Conservation (phyloP, 2,329 filamentous ascomycete species). For the Domatiomyces globalis region DNA sequence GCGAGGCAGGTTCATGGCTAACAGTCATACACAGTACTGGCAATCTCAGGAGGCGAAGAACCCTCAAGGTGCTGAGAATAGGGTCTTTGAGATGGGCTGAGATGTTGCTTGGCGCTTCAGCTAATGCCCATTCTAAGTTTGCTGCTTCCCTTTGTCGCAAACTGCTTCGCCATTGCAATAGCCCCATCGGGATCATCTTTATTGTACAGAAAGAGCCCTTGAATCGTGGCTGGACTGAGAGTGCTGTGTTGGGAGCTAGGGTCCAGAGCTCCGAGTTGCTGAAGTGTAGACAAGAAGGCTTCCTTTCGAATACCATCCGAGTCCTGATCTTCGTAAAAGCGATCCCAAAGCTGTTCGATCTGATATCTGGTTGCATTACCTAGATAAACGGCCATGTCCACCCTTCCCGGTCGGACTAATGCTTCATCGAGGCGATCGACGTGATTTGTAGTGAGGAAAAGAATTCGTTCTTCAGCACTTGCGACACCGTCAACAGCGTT, state of each 20-base stretch:
- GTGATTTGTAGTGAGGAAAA: slow-evolving; percentile 91
- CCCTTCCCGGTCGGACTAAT: slow-evolving; percentile 74
- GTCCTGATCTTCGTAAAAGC: slow-evolving; percentile 83
- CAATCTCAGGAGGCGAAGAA: no score
- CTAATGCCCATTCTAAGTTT: background rate
- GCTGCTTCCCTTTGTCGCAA: slow-evolving; percentile 4
- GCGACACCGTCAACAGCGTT: slow-evolving; percentile 84
- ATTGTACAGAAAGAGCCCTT: slow-evolving; percentile 89
- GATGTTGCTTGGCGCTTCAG: background rate
- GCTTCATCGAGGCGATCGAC: slow-evolving; percentile 73
- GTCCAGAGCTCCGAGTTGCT: slow-evolving; percentile 16
- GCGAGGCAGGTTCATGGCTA: no score
- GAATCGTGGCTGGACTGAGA: slow-evolving; percentile 52
- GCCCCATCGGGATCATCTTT: slow-evolving; percentile 82
- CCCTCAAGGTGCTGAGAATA: no score
- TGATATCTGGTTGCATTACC: slow-evolving; percentile 79
- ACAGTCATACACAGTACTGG: no score
- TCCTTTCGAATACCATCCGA: slow-evolving; percentile 45
- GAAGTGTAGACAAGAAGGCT: slow-evolving; percentile 57
- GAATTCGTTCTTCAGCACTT: slow-evolving; percentile 82
- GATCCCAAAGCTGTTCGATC: slow-evolving; percentile 76
- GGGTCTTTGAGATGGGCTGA: no score
- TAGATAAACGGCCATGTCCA: slow-evolving; percentile 84
- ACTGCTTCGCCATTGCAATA: slow-evolving; percentile 53
- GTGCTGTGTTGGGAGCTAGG: background rate